Percentiles rank a stretch among this genome's conserved stretches.
phyloP scores from a whole-genome alignment of 176 grass and related monocot species.

The Elymus sibiricus region DNA sequence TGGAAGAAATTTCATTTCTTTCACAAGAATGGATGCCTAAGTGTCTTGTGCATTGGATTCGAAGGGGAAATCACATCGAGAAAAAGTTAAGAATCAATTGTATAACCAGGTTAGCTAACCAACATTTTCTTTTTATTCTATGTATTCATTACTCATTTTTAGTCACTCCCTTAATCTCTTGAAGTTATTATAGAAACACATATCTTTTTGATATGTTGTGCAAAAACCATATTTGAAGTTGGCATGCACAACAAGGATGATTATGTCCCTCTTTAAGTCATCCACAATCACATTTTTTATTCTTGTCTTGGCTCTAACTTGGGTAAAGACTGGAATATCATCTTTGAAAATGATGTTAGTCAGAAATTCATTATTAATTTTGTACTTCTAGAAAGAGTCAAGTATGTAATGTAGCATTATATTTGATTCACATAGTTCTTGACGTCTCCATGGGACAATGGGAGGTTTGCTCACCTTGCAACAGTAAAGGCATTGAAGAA shows the following conservation, averaged over 20 bases:
- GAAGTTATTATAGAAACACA: not conserved
- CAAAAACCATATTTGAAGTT: conserved; percentile 88
- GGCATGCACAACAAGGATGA: conserved; percentile 72
- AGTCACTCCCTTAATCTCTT: not conserved
- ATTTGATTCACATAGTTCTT: not conserved
- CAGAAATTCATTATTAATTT: not conserved
- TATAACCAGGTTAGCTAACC: conserved; percentile 70
- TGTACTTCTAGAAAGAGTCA: not conserved
- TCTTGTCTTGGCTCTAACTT: not conserved
- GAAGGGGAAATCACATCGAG: no score
- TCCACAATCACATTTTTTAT: conserved; percentile 59
- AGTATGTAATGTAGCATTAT: not conserved
- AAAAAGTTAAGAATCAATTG: conserved; percentile 86
- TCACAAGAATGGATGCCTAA: no score
- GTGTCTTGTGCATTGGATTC: no score
- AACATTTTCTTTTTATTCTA: not conserved
- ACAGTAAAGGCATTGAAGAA: no score
- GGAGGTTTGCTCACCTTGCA: no score
- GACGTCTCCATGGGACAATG: no score
- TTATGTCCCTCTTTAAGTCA: conserved; percentile 79
- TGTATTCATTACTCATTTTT: not conserved
- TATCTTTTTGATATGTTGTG: conserved; percentile 31
- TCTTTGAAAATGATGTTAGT: no score
- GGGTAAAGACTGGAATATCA: no score
- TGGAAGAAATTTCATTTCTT: no score